A percentile compares a stretch with the other conserved stretches of the same genome.
Evolutionary conservation across 2,329 filamentous ascomycete species (phyloP).

Genomic region (Pestalotiopsis sp.): DNA sequence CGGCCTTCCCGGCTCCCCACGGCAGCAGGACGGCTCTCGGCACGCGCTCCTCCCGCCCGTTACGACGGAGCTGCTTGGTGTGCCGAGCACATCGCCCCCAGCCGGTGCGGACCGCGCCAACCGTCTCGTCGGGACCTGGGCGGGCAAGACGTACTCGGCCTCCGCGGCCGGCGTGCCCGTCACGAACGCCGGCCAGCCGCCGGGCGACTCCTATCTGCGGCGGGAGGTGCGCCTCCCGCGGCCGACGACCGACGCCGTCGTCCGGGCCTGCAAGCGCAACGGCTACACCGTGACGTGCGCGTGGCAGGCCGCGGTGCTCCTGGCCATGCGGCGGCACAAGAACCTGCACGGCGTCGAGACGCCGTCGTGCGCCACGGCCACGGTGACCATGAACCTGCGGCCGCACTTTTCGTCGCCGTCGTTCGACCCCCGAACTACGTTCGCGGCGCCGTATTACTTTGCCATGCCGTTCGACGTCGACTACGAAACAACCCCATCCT

Average conservation of each 20-base stretch:
- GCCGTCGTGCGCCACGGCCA: neutral
- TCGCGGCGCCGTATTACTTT: neutral
- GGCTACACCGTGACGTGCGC: neutral
- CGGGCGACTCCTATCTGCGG: neutral
- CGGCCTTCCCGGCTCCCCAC: neutral
- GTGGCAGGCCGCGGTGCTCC: neutral
- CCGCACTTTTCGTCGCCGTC: neutral
- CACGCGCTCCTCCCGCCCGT: neutral
- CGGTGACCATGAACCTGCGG: neutral
- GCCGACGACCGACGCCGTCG: neutral
- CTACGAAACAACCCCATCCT: neutral
- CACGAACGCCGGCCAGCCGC: neutral
- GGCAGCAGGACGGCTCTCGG: neutral
- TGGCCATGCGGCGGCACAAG: neutral
- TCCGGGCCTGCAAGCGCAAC: neutral
- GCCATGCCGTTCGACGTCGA: neutral
- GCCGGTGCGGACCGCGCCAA: neutral
- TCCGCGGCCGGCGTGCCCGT: neutral
- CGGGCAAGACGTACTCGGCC: neutral
- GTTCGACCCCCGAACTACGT: neutral
- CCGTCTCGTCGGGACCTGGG: neutral
- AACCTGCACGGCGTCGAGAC: neutral
- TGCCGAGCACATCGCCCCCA: neutral
- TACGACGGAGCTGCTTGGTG: neutral
- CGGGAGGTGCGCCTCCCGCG: neutral